Evolutionary conservation across 371 early-diverging fungal species (phyloP), one percentile per base, ranked within the genome.

Genomic region (Lichtheimia ramosa): DNA sequence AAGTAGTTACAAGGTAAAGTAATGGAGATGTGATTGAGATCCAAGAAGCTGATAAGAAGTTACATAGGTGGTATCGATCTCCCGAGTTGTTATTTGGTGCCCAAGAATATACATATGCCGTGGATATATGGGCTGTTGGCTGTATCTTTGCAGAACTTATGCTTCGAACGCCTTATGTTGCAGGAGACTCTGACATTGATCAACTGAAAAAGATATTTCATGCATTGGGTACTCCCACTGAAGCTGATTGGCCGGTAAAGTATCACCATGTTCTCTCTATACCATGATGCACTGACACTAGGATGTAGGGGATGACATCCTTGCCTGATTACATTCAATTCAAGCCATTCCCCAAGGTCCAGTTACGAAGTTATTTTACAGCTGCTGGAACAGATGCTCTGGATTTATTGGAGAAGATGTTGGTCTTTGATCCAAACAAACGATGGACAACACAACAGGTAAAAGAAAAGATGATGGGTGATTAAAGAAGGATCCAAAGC

Each of bases 81-180:
- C 99, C 99, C 3, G 99, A 99, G 73, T 79, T 99, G 13, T 75
- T 99, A 7, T 88, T 98, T 62, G 98, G 98, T 2, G 92, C 97
- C 2, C 88, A 85, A 56, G 85, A 91, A 49, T 99, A 99, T 67
- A 89, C 92, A 0, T 87, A 84, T 25, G 91, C 90, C 0, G 91
- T 96, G 8, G 99, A 99, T 73, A 97, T 99, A 18, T 99, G 99
- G 99, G 91, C 99, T 0, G 89, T 96, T 13, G 99, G 99, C 16
- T 99, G 99, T 73, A 94, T 99, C 40, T 98, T 99, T 89, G 99
- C 99, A 1, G 99, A 99, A 63, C 88, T 99, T 42, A 87, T 99
- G 86, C 77, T 99, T 63, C 85, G 99, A 25, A 90, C 91, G 14
- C 99, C 99, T 0, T 96, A 93, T 65, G 78, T 99, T 28, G 92